phyloP scores from a whole-genome alignment of 768 basidiomycete species.

The Suillus bovinus region DNA sequence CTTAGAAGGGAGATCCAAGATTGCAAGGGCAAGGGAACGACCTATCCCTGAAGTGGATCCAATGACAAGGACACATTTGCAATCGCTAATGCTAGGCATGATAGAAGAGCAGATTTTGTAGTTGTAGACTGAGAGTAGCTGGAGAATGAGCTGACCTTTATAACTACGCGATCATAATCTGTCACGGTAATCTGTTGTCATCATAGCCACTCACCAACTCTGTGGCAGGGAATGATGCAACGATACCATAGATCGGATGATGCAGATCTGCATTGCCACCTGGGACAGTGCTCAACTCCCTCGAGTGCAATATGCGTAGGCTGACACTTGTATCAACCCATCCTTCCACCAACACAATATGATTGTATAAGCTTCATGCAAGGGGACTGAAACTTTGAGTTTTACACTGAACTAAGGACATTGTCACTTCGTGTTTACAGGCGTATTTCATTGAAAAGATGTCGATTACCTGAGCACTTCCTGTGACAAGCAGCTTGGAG shows the following conservation, averaged over 20 bases:
- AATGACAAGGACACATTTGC: constrained; percentile 52
- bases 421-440: background rate
- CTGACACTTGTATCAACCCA: background rate
- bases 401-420: background rate
- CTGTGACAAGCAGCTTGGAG: background rate
- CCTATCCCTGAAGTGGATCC: constrained; percentile 62
- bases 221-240: background rate
- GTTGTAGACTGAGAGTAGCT: background rate
- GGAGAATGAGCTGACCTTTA: background rate
- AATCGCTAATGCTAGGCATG: constrained; percentile 42
- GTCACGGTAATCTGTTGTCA: background rate
- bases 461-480: background rate
- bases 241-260: background rate
- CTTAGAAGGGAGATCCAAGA: constrained; percentile 46
- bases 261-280: background rate
- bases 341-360: background rate
- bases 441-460: background rate
- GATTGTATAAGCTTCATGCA: background rate
- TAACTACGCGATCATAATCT: background rate
- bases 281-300: background rate
- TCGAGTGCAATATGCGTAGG: background rate
- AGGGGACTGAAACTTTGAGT: background rate
- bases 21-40: constrained; percentile 50
- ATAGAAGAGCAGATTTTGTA: background rate
- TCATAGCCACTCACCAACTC: background rate